Evolutionary conservation across 2,329 filamentous ascomycete genomes (phyloP).

Genomic region (Hypoxylon sp.): DNA sequence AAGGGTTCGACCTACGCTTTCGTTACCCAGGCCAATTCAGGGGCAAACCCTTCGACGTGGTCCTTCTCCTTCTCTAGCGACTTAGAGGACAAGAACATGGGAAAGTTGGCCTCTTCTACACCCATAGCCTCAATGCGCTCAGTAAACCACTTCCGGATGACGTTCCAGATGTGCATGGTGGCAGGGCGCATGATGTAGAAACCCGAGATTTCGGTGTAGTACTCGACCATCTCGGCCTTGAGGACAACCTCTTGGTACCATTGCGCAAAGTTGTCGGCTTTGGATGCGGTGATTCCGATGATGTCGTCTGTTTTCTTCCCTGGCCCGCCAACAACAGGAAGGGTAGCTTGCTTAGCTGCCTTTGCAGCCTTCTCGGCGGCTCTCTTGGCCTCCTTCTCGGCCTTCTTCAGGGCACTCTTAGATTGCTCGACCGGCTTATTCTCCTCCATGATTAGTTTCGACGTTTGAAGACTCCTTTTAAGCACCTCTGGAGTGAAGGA

Average conservation of each 20-base stretch:
- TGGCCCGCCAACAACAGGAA: constrained; percentile 63
- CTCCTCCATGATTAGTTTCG: constrained; percentile 34
- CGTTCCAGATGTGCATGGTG: constrained; percentile 75
- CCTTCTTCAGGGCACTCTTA: constrained; percentile 74
- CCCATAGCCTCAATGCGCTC: constrained; percentile 87
- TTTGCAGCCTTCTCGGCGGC: constrained; percentile 72
- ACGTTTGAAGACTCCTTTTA: background rate
- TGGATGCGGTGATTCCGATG: constrained; percentile 88
- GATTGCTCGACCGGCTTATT: constrained; percentile 56
- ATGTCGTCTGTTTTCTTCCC: constrained; percentile 73
- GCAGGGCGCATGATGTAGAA: constrained; percentile 91
- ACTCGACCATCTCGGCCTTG: constrained; percentile 97
- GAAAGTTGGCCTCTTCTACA: constrained; percentile 96
- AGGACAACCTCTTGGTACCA: constrained; percentile 99
- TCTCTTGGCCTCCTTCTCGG: constrained; percentile 71
- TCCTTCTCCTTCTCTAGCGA: constrained; percentile 91
- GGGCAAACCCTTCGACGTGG: constrained; percentile 98
- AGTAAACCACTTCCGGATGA: constrained; percentile 75
- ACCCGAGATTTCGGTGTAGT: constrained; percentile 87
- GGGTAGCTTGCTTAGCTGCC: constrained; percentile 66
- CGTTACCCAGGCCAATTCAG: constrained; percentile 89
- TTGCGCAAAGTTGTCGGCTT: constrained; percentile 86
- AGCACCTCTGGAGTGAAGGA: background rate
- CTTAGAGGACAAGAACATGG: constrained; percentile 93
- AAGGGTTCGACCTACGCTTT: constrained; percentile 70